phyloP scores from a whole-genome alignment of 2,329 filamentous ascomycete species.

The Phoma sp. region DNA sequence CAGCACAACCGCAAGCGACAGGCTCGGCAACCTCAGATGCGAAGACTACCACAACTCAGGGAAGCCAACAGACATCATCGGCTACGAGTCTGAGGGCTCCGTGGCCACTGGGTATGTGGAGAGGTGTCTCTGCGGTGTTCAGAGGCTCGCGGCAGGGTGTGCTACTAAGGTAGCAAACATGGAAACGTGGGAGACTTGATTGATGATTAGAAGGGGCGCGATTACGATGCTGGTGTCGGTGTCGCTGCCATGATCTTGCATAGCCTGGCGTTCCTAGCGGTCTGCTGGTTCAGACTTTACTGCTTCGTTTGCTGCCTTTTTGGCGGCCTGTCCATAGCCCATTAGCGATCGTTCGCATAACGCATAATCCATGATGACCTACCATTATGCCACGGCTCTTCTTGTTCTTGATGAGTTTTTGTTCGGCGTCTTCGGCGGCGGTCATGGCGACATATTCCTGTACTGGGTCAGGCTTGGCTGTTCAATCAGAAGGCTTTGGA shows the following conservation, averaged over 20 bases:
- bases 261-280: neutral
- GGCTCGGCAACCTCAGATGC: neutral
- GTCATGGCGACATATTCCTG: conserved; percentile 1
- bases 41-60: neutral
- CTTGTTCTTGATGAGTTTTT: conserved; percentile 19
- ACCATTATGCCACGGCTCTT: conserved; percentile 18
- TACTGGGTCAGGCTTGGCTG: neutral
- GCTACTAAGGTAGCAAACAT: neutral
- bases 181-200: neutral
- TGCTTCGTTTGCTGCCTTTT: neutral
- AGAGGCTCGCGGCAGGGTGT: neutral
- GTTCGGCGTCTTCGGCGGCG: neutral
- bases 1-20: neutral
- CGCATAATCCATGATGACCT: neutral
- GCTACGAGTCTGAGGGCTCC: neutral
- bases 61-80: neutral
- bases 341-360: neutral
- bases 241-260: neutral
- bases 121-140: neutral
- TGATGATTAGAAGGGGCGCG: neutral
- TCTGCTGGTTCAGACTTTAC: neutral
- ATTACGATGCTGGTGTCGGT: neutral
- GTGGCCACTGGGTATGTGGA: neutral
- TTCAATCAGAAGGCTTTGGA: neutral
- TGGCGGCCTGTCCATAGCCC: neutral